Conservation (phyloP, 768 basidiomycete genomes). For the Leccinellum luteum region DNA sequence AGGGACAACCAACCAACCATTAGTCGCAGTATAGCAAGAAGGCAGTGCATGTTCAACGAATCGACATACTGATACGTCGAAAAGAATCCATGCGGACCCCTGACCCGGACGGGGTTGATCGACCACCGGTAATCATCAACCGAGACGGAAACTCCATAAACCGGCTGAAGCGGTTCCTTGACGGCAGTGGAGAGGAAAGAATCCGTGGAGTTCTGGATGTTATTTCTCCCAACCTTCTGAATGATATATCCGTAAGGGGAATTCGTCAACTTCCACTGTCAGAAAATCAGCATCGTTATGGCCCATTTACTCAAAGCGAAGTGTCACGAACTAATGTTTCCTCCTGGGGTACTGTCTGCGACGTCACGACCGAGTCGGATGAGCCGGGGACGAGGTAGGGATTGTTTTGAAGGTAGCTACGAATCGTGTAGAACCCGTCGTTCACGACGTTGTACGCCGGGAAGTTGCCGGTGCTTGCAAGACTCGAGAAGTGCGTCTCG, state of each 20-base stretch:
- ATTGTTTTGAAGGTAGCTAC: neutral
- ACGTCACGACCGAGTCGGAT: neutral
- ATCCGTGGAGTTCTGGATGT: no score
- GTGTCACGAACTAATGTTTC: neutral
- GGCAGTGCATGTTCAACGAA: neutral
- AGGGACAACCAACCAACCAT: neutral
- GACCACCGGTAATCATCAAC: neutral
- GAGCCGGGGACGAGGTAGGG: neutral
- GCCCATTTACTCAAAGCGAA: neutral
- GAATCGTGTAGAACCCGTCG: slow-evolving; percentile 1
- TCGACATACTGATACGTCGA: neutral
- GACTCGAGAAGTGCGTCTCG: neutral
- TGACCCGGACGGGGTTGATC: neutral
- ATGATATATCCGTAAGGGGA: neutral
- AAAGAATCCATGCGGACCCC: neutral
- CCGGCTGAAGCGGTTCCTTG: neutral
- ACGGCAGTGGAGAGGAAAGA: neutral
- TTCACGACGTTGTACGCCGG: neutral
- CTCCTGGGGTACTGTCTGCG: neutral
- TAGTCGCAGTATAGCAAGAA: neutral
- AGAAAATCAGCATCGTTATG: neutral
- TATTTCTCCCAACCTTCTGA: neutral
- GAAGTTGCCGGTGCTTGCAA: neutral
- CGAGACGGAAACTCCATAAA: neutral
- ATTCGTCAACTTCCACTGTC: slow-evolving; percentile 1